Base-by-base conservation (phyloP, 2,329 filamentous ascomycete genomes). In the Diaporthe nobilis region DNA sequence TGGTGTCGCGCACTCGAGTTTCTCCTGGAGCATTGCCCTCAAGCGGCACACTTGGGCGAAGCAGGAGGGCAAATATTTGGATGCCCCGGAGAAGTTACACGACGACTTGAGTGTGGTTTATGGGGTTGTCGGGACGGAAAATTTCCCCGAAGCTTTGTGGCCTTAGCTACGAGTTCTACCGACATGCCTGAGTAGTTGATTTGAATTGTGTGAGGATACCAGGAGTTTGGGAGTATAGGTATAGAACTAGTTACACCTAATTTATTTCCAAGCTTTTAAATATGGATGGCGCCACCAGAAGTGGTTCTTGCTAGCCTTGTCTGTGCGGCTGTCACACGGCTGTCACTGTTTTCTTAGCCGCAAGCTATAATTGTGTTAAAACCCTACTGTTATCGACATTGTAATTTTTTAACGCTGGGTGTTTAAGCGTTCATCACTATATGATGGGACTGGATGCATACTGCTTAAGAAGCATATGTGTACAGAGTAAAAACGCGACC, bases 1-100 rank as follows among this genome's bases (percentile, higher is more conserved):
- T 9, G 73, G 73, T 12, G 65, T 74, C 1, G 73, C 73, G 12
- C 73, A 74, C 55, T 74, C 73, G 34, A 74, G 73, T 31, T 74
- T 74, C 47, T 71, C 73, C n/a, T 74, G 73, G 73, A 71, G 55
- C 34, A n/a, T 74, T 39, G 73, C 65, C 15, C 73, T 74, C n/a
- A 74, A 74, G 25, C 68, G 73, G 3, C 73, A 71, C 44, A 39
- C 37, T 17, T 49, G 37, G 42, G 25, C 73, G 15, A 71, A 42
- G 25, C 61, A 31, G 42, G 39, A 28, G 9, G 65, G 31, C 9
- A 58, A 34, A 17, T 74, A 63, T 44, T 20, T 61, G 28, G 65
- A 71, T 25, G 73, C 65, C 7, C 73, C 73, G n/a, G 73, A 71
- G 34, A 70, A 71, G n/a, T 39, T 74, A 13, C 51, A 53, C 10